Evolutionary conservation across 2,329 filamentous ascomycete genomes (phyloP).

Genomic region (Myotisia sp.): DNA sequence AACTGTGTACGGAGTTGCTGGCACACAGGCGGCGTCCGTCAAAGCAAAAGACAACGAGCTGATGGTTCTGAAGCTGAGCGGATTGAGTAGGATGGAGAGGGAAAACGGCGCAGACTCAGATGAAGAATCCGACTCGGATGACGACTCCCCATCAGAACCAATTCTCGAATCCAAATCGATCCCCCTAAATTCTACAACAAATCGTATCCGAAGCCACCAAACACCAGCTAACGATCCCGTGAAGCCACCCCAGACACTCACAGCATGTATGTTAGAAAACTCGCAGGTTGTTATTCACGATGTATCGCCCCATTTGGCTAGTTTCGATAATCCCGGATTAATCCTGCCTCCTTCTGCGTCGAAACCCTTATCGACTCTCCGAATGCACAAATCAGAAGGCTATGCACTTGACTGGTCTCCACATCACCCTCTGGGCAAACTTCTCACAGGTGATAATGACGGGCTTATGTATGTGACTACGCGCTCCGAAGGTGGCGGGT

Average conservation of each 20-base stretch:
- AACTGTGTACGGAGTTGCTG: slow-evolving; percentile 86
- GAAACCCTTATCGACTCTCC: slow-evolving; percentile 74
- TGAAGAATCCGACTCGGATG: slow-evolving; percentile 53
- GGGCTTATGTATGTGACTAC: slow-evolving; percentile 82
- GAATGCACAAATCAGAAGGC: slow-evolving; percentile 83
- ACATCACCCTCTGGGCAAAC: slow-evolving; percentile 61
- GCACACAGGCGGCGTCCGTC: slow-evolving; percentile 72
- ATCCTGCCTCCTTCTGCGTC: slow-evolving; percentile 68
- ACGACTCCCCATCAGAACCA: slow-evolving; percentile 63
- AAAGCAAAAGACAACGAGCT: slow-evolving; percentile 77
- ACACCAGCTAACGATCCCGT: slow-evolving; percentile 51
- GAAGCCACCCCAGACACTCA: slow-evolving; percentile 63
- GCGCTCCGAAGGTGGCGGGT: slow-evolving; percentile 72
- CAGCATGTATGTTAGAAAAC: slow-evolving; percentile 85
- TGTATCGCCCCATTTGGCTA: slow-evolving; percentile 72
- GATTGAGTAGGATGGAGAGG: slow-evolving; percentile 72
- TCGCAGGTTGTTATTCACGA: slow-evolving; percentile 84
- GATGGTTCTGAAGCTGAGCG: slow-evolving; percentile 92
- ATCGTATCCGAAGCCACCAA: slow-evolving; percentile 82
- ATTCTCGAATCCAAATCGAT: slow-evolving; percentile 89
- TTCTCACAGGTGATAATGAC: slow-evolving; percentile 81
- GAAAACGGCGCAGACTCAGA: slow-evolving; percentile 55
- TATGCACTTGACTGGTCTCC: slow-evolving; percentile 98
- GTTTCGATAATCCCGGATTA: slow-evolving; percentile 80
- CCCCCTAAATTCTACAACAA: slow-evolving; percentile 73